Evolutionary conservation across 2,329 filamentous ascomycete species (phyloP), one percentile per base, ranked within the genome.

Genomic region (Diaporthe vexans): DNA sequence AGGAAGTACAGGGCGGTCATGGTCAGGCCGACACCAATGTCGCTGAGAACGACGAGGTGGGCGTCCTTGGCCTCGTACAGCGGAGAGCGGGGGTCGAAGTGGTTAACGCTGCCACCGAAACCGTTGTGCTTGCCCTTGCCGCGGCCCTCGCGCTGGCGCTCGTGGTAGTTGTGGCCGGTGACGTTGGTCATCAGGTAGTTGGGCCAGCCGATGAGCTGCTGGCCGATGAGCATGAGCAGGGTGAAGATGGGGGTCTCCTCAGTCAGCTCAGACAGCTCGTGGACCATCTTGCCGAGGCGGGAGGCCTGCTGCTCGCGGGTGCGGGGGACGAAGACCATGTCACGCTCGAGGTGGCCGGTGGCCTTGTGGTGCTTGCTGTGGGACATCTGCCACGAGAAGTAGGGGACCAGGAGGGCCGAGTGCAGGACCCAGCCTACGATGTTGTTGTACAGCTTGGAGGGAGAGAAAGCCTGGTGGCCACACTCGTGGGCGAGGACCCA

Each of bases 311-410:
- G 86, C 78, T 97, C 91, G 74, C 95, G 93, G 73, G 95, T 98
- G 86, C 94, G 94, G 75, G 97, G 97, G n/a, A 98, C 89, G 83
- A 98, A 98, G 77, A 98, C 97, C 97, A 99, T 99, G 86, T 99
- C 97, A 79, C 96, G 94, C 86, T 97, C 95, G 86, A 99, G 92
- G 89, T 99, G 91, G 80, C 95, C 97, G 52, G 97, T 99, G 77
- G 95, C 95, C 91, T 98, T 98, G 94, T 99, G 97, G 89, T 99
- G 97, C 91, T 98, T 98, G 88, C 95, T 94, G 88, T 99, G 97
- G 78, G 95, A 98, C 86, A 98, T 95, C 88, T 99, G 97, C 97
- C 97, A 99, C 83, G 95, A 97, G 88, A 98, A 99, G 88, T 98
- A 99, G 29, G 97, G 97, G 65, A 99, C 96, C 73, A 98, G 89